phyloP scores from a whole-genome alignment of 2,329 filamentous ascomycete genomes.

The Pezicula neosporulosa region DNA sequence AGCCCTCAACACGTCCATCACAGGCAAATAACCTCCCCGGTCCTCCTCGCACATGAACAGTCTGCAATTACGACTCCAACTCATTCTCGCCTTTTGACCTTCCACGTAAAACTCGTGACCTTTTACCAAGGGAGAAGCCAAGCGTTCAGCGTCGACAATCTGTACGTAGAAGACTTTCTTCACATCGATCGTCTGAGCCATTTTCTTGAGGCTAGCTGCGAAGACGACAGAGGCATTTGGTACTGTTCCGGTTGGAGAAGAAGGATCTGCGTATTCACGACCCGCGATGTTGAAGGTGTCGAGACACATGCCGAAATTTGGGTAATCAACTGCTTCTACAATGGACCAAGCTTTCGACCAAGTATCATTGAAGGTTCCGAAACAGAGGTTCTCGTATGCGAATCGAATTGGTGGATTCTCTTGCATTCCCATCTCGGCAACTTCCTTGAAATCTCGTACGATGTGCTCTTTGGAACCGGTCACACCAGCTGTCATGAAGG shows the following conservation, averaged over 20 bases:
- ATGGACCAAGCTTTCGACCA: conserved; percentile 74
- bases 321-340: conserved; percentile 58
- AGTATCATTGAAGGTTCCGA: conserved; percentile 65
- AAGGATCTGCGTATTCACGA: conserved; percentile 67
- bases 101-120: conserved; percentile 56
- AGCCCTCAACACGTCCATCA: conserved; percentile 46
- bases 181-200: conserved; percentile 20
- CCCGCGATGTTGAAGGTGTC: conserved; percentile 78
- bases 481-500: conserved; percentile 41
- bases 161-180: conserved; percentile 67
- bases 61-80: conserved; percentile 73
- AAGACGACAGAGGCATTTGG: conserved; percentile 38
- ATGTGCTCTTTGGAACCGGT: conserved; percentile 53
- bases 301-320: conserved; percentile 74
- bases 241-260: conserved; percentile 30
- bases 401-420: conserved; percentile 57
- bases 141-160: conserved; percentile 68
- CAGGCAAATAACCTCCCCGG: conserved; percentile 57
- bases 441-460: conserved; percentile 56
- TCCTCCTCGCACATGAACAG: conserved; percentile 48
- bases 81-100: conserved; percentile 64
- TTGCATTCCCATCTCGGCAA: conserved; percentile 63
- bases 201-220: conserved; percentile 25
- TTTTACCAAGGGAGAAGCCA: conserved; percentile 51
- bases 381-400: conserved; percentile 71